phyloP scores from a whole-genome alignment of 371 early-diverging fungal species.

The Rhizopus sp. region DNA sequence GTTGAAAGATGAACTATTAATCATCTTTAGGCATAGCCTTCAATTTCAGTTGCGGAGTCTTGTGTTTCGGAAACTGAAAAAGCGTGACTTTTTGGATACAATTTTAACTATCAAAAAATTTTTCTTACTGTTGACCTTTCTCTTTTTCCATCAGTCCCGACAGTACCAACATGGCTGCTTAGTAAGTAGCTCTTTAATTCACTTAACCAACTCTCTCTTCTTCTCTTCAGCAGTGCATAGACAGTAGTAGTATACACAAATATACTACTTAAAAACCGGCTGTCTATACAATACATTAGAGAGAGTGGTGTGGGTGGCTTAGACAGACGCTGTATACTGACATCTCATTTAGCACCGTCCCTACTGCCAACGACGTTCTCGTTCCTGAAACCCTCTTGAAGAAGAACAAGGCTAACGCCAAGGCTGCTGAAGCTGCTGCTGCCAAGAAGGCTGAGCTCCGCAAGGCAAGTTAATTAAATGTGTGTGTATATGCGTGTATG shows the following conservation, averaged over 20 bases:
- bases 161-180: slow-evolving; percentile 40
- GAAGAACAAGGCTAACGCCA: slow-evolving; percentile 91
- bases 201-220: background rate
- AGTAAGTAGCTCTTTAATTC: slow-evolving; percentile 29
- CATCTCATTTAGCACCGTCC: slow-evolving; percentile 41
- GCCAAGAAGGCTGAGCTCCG: slow-evolving; percentile 56
- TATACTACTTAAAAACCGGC: background rate
- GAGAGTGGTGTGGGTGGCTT: slow-evolving; percentile 10
- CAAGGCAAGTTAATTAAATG: slow-evolving; percentile 55
- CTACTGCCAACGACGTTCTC: slow-evolving; percentile 67
- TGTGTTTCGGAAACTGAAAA: too few relatives aligned
- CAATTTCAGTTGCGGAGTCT: too few relatives aligned
- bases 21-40: too few relatives aligned
- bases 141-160: slow-evolving; percentile 36
- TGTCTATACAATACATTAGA: background rate
- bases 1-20: too few relatives aligned
- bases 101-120: too few relatives aligned
- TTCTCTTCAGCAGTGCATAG: background rate
- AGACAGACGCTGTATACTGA: background rate
- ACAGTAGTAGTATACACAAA: too few relatives aligned
- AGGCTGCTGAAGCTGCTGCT: slow-evolving; percentile 77
- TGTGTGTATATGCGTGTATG: background rate
- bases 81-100: too few relatives aligned
- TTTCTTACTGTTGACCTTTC: slow-evolving; percentile 21
- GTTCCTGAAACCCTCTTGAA: slow-evolving; percentile 95